phyloP scores from a whole-genome alignment of 2,329 filamentous ascomycete species.

The Macrophomina tecta region DNA sequence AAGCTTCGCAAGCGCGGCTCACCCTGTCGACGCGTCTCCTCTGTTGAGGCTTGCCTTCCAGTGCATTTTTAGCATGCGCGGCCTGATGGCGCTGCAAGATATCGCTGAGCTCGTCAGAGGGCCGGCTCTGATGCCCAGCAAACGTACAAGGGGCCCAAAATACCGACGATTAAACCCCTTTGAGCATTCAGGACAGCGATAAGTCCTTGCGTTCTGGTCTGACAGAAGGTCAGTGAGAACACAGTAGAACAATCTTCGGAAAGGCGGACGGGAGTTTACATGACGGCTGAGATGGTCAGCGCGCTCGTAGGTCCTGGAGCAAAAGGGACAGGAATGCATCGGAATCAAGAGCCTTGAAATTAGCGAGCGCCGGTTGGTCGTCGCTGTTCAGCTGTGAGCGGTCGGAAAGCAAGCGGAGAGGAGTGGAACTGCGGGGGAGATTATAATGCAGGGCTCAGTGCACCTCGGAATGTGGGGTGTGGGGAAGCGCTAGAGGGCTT shows the following conservation, averaged over 20 bases:
- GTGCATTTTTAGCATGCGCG: conserved; percentile 36
- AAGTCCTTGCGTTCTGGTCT: conserved; percentile 38
- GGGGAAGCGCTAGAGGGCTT: background rate
- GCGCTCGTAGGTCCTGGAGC: conserved; percentile 38
- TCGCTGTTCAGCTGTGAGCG: background rate
- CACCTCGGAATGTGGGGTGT: conserved; percentile 18
- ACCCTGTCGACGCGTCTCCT: conserved; percentile 35
- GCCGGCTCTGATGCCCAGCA: background rate
- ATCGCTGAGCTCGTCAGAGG: conserved; percentile 31
- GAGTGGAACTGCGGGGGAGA: conserved; percentile 15
- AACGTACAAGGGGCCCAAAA: background rate
- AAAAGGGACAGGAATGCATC: conserved; percentile 36
- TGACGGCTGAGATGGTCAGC: conserved; percentile 40
- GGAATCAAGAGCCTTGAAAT: background rate
- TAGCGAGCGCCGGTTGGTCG: background rate
- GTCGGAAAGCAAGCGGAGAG: background rate
- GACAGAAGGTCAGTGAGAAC: background rate
- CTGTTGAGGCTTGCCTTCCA: conserved; percentile 32
- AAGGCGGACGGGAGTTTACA: conserved; percentile 36
- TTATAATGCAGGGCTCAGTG: background rate
- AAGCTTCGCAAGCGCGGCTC: conserved; percentile 40
- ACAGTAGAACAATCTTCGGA: too few species aligned
- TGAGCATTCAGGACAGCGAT: conserved; percentile 39
- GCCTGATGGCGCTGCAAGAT: conserved; percentile 39
- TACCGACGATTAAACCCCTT: conserved; percentile 38